Evolutionary conservation across 75 land plant genomes (phyloP), one percentile per base, ranked within the genome.

Genomic region (Sequoiadendron giganteum): DNA sequence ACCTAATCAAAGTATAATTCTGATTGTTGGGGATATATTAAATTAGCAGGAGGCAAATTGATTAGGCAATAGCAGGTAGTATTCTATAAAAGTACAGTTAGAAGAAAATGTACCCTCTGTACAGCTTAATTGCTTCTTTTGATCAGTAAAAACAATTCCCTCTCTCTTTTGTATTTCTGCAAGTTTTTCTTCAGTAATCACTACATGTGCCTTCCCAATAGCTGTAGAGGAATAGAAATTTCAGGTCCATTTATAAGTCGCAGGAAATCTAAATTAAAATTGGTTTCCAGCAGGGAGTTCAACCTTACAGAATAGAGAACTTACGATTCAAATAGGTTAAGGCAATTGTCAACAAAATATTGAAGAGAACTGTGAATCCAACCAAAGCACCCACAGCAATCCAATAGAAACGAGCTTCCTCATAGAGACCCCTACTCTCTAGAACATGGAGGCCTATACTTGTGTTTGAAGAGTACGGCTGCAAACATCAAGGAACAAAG

Each of bases 281-380:
- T n/a, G 14, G 43, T 11, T 47, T 82, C 48, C 28, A 47, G 25
- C 32, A 45, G 84, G 43, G 38, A 10, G 3, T 32, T 75, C 16
- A 75, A 34, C 16, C 38, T 38, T 48, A 18, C 43, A 86, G 39
- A 75, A 7, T 76, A 9, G 77, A 54, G 28, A 42, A 84, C 93
- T 92, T 94, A 95, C 98, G 82, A 52, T 90, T 89, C 54, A 93
- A 79, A 87, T 87, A 96, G 30, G 94, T 90, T 34, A 96, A 90
- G 43, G 95, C 97, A 38, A 94, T 25, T 15, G 92, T 90, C 76
- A 93, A 94, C 73, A 90, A 93, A 82, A 92, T 9, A 86, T 96
- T 94, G 86, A 93, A 93, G 76, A 95, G 89, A 10, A 95, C 18
- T n/a, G 87, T 89, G 73, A 92, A 93, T 1, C 93, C 95, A 79